Base-by-base conservation (phyloP, 148 eudicot species). In the Arbutus unedo region DNA sequence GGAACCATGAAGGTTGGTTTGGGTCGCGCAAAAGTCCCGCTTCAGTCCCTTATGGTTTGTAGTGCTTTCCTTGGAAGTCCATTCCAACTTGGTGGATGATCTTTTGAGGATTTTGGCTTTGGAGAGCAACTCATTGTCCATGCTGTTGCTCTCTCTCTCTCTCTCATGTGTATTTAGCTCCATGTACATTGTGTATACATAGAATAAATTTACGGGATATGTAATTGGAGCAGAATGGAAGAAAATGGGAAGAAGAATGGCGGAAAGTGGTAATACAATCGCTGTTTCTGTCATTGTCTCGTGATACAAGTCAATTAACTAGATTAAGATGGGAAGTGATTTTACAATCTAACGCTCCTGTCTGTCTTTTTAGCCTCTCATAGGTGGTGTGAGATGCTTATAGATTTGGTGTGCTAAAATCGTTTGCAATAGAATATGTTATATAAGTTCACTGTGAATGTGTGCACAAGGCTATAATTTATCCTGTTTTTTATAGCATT, bases 11-110 rank as follows among this genome's bases (percentile, higher is more conserved):
- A 8, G 67, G 82, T 19, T 88, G 86, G 51, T 73, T 82, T 23
- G 91, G 86, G 55, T 68, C 84, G 8, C 86, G 85, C 77, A 91
- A 87, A 81, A 87, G 73, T 78, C 79, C 81, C 43, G 64, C 78
- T 6, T 68, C 85, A 23, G 45, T 83, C 51, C 73, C 88, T 7
- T 83, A 86, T 79, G 86, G 86, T 16, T 91, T 85, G 48, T 88
- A 91, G 59, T 75, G 10, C 5, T 41, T 43, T 38, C 45, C 57
- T 13, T 67, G 38, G 38, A 31, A 57, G 53, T 64, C 68, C 50
- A 48, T 72, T 21, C 9, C 55, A 74, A 74, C 81, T 55, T 72
- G 70, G 51, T 23, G 50, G 15, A 59, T 55, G 60, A 47, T 76
- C 0, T 44, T 68, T 4, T 59, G 54, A 11, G 81, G 21, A 51